Evolutionary conservation across 1,139 yeast genomes (phyloP).

Genomic region (Yamadazyma friedrichii): DNA sequence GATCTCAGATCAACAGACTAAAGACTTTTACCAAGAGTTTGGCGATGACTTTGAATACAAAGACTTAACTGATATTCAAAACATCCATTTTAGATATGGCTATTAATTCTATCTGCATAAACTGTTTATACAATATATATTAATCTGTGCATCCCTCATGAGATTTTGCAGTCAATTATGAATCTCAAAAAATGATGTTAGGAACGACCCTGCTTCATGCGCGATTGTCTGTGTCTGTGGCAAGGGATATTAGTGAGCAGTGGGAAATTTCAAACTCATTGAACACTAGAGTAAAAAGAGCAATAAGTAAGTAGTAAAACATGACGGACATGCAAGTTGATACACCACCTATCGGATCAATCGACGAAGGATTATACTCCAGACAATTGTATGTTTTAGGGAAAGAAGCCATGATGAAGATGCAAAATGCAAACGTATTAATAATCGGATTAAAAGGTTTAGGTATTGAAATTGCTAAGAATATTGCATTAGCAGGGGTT

Average conservation of each 20-base stretch:
- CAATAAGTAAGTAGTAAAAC: background rate
- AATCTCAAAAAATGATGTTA: background rate
- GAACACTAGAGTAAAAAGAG: too few relatives aligned
- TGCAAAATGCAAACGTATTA: constrained; percentile 90
- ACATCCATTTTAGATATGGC: constrained; percentile 32
- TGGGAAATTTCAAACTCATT: background rate
- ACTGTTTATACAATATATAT: too few relatives aligned
- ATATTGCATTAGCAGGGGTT: constrained; percentile 95
- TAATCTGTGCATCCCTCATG: background rate
- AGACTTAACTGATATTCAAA: constrained; percentile 38
- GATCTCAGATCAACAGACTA: constrained; percentile 9
- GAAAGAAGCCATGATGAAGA: constrained; percentile 94
- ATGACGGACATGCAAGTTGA: constrained; percentile 52
- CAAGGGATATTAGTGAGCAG: background rate
- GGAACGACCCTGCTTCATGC: too few relatives aligned
- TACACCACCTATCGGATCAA: constrained; percentile 47
- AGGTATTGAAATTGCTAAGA: constrained; percentile 95
- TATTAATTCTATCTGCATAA: constrained; percentile 15
- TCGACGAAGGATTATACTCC: constrained; percentile 92
- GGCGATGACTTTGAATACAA: constrained; percentile 24
- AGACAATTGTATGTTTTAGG: constrained; percentile 94
- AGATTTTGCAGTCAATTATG: background rate
- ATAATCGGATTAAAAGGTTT: constrained; percentile 86
- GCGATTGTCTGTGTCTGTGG: too few relatives aligned
- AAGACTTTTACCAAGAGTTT: constrained; percentile 18